phyloP scores from a whole-genome alignment of 2,329 filamentous ascomycete species.

The Ophiosphaerella herpotricha region DNA sequence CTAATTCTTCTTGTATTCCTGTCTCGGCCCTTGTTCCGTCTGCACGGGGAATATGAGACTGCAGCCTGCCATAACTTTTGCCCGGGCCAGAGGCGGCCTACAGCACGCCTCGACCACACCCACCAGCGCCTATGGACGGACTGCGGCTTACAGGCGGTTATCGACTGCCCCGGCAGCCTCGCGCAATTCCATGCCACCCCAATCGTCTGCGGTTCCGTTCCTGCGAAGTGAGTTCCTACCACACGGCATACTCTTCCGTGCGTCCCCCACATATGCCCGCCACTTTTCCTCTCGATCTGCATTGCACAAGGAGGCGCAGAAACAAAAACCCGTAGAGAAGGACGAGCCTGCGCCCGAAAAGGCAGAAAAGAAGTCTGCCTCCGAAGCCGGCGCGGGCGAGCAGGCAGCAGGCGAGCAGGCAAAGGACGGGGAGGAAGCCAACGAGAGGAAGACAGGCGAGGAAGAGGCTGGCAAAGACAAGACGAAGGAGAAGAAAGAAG shows the following conservation, averaged over 20 bases:
- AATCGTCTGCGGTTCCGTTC: conserved; percentile 39
- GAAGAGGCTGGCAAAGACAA: conserved; percentile 55
- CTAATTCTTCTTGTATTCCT: conserved; percentile 5
- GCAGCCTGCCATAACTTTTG: conserved; percentile 45
- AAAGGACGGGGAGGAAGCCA: conserved; percentile 51
- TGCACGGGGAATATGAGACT: conserved; percentile 51
- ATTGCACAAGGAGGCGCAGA: conserved; percentile 41
- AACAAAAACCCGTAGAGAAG: conserved; percentile 39
- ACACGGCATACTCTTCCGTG: conserved; percentile 46
- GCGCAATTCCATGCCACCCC: conserved; percentile 16
- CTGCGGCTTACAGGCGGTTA: conserved; percentile 56
- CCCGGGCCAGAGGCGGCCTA: conserved; percentile 48
- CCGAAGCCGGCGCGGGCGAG: conserved; percentile 38
- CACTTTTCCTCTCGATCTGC: conserved; percentile 50
- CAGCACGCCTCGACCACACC: conserved; percentile 45
- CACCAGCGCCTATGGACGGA: conserved; percentile 50
- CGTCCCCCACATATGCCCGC: conserved; percentile 50
- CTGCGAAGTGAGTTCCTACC: conserved; percentile 51
- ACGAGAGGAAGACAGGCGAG: conserved; percentile 49
- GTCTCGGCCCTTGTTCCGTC: not conserved
- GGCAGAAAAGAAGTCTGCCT: conserved; percentile 49
- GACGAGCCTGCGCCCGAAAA: conserved; percentile 32
- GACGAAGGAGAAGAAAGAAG: conserved; percentile 59
- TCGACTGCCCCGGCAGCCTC: conserved; percentile 31
- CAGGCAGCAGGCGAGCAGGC: conserved; percentile 44